Conservation (phyloP, 1,284 basidiomycete species). For the Puccinia polysora region DNA sequence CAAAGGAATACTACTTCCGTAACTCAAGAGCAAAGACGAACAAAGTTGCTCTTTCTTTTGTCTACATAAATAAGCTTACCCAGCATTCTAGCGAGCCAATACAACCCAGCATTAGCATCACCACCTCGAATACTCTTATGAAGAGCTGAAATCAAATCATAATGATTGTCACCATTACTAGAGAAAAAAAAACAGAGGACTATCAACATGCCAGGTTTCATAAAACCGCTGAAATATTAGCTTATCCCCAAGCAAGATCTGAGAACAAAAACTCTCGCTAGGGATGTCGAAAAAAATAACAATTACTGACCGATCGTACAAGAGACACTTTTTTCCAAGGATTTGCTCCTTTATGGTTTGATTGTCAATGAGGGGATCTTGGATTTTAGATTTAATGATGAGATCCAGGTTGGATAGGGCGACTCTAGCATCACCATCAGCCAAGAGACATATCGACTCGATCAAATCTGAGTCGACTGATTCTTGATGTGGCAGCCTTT, state of each 20-base stretch:
- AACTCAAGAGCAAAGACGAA: slow-evolving; percentile 52
- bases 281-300: neutral
- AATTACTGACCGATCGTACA: slow-evolving; percentile 32
- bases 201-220: slow-evolving; percentile 57
- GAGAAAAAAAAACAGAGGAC: slow-evolving; percentile 47
- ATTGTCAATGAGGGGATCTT: slow-evolving; percentile 47
- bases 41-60: slow-evolving; percentile 45
- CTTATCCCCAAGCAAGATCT: slow-evolving; percentile 58
- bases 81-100: slow-evolving; percentile 61
- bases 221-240: slow-evolving; percentile 68
- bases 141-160: slow-evolving; percentile 80
- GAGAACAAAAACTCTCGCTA: neutral
- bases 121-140: slow-evolving; percentile 81
- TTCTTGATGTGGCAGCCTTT: neutral
- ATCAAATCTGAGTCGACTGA: slow-evolving; percentile 55
- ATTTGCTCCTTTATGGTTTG: slow-evolving; percentile 54
- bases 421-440: slow-evolving; percentile 66
- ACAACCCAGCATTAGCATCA: slow-evolving; percentile 74
- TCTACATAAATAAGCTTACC: slow-evolving; percentile 2
- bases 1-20: slow-evolving; percentile 56
- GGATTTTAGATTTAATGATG: slow-evolving; percentile 53
- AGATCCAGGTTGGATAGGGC: slow-evolving; percentile 65
- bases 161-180: slow-evolving; percentile 56
- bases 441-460: slow-evolving; percentile 59
- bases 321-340: slow-evolving; percentile 48